Evolutionary conservation across 1,284 basidiomycete genomes (phyloP).

Genomic region (Chalciporus sp.): DNA sequence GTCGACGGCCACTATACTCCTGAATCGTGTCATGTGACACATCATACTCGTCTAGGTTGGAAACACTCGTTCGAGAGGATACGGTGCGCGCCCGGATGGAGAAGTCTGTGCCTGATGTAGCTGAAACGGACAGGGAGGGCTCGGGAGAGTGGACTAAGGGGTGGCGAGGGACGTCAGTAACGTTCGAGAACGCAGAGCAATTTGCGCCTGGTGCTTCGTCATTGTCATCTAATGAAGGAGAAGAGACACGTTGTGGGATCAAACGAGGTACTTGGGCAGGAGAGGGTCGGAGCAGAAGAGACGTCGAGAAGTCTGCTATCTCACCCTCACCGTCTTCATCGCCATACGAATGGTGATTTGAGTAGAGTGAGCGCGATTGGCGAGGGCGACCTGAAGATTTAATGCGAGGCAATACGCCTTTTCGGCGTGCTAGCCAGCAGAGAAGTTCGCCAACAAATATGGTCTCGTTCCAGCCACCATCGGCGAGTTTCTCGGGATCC

Average conservation of each 20-base stretch:
- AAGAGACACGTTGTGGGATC: not conserved
- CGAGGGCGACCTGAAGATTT: conserved; percentile 8
- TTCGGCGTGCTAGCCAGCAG: conserved; percentile 60
- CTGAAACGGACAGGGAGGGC: conserved; percentile 40
- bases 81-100: conserved; percentile 33
- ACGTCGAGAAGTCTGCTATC: conserved; percentile 23
- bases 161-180: conserved; percentile 35
- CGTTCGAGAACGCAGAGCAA: conserved; percentile 24
- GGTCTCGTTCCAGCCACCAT: conserved; percentile 64
- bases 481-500: conserved; percentile 63
- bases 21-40: conserved; percentile 26
- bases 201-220: conserved; percentile 1
- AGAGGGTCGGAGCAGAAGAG: conserved; percentile 27
- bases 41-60: conserved; percentile 17
- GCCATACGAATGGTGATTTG: conserved; percentile 24
- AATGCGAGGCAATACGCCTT: conserved; percentile 39
- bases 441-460: conserved; percentile 62
- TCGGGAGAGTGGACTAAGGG: conserved; percentile 36
- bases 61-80: conserved; percentile 38
- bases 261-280: not conserved
- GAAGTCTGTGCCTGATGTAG: conserved; percentile 39
- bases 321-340: conserved; percentile 22
- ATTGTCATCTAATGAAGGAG: not conserved
- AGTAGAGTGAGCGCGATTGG: conserved; percentile 22
- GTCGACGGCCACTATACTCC: conserved; percentile 10